phyloP scores from a whole-genome alignment of 2,329 filamentous ascomycete species.

The Nothophoma quercina region DNA sequence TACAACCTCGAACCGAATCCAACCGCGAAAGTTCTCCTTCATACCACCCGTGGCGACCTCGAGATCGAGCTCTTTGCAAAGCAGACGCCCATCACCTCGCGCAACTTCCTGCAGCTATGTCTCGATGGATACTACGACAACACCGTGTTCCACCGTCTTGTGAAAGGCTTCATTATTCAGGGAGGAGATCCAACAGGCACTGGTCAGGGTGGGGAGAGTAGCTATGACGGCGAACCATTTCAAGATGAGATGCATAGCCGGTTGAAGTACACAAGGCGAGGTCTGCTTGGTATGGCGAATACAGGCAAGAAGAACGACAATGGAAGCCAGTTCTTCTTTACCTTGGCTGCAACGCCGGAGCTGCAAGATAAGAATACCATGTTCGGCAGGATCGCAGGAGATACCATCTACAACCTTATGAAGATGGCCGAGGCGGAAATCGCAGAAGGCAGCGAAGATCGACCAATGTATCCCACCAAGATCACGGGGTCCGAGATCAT shows the following conservation, averaged over 20 bases:
- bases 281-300: slow-evolving; percentile 96
- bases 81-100: slow-evolving; percentile 87
- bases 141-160: slow-evolving; percentile 91
- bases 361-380: slow-evolving; percentile 89
- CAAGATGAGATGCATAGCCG: slow-evolving; percentile 92
- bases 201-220: slow-evolving; percentile 88
- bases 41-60: slow-evolving; percentile 89
- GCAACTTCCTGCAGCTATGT: slow-evolving; percentile 95
- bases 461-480: slow-evolving; percentile 84
- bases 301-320: slow-evolving; percentile 79
- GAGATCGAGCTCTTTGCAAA: slow-evolving; percentile 94
- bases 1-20: slow-evolving; percentile 96
- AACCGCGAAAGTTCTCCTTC: slow-evolving; percentile 87
- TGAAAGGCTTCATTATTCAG: slow-evolving; percentile 91
- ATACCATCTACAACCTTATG: slow-evolving; percentile 94
- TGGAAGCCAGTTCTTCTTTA: slow-evolving; percentile 97
- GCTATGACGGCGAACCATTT: slow-evolving; percentile 84
- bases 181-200: slow-evolving; percentile 95
- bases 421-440: slow-evolving; percentile 92
- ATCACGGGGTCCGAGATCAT: slow-evolving; percentile 77
- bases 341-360: slow-evolving; percentile 81
- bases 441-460: slow-evolving; percentile 75
- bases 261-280: slow-evolving; percentile 90
- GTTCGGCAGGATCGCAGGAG: slow-evolving; percentile 89
- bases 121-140: slow-evolving; percentile 95